phyloP scores from a whole-genome alignment of 495 filamentous ascomycete genomes.

The Ramalina peruviana region DNA sequence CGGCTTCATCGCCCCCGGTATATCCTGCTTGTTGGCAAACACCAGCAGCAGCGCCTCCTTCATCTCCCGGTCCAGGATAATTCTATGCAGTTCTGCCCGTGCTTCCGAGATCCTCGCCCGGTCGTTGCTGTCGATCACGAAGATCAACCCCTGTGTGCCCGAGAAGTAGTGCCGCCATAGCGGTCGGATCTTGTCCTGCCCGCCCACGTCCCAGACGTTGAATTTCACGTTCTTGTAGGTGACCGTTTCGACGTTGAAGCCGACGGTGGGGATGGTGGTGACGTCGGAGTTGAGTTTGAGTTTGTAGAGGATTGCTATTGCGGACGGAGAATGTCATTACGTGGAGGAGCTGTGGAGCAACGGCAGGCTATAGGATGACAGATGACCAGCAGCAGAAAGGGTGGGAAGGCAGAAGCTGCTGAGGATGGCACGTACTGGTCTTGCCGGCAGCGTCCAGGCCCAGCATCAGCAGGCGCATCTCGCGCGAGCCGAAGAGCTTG shows the following conservation, averaged over 20 bases:
- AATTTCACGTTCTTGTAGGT: slow-evolving; percentile 99
- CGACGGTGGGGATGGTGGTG: slow-evolving; percentile 97
- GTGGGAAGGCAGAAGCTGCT: not conserved
- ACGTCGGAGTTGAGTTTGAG: slow-evolving; percentile 97
- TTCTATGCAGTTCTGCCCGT: slow-evolving; percentile 75
- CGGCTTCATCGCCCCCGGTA: slow-evolving; percentile 75
- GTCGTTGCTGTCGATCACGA: slow-evolving; percentile 91
- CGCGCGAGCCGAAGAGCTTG: slow-evolving; percentile 97
- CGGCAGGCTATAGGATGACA: not conserved
- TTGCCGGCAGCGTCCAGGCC: slow-evolving; percentile 98
- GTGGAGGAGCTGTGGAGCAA: not conserved
- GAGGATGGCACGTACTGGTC: slow-evolving; percentile 41
- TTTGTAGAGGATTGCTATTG: slow-evolving; percentile 84
- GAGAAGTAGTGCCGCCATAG: slow-evolving; percentile 99
- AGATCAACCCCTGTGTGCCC: slow-evolving; percentile 95
- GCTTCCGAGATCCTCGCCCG: slow-evolving; percentile 80
- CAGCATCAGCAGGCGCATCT: slow-evolving; percentile 93
- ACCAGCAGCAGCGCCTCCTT: slow-evolving; percentile 87
- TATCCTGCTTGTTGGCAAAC: slow-evolving; percentile 97
- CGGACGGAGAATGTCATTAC: not conserved
- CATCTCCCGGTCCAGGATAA: slow-evolving; percentile 97
- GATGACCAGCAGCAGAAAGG: not conserved
- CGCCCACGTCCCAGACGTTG: slow-evolving; percentile 99
- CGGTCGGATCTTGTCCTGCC: slow-evolving; percentile 99
- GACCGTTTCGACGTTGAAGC: slow-evolving; percentile 99